Evolutionary conservation across 441 rosid genomes (phyloP), one percentile per base, ranked within the genome.

Genomic region (Metrosideros polymorpha): DNA sequence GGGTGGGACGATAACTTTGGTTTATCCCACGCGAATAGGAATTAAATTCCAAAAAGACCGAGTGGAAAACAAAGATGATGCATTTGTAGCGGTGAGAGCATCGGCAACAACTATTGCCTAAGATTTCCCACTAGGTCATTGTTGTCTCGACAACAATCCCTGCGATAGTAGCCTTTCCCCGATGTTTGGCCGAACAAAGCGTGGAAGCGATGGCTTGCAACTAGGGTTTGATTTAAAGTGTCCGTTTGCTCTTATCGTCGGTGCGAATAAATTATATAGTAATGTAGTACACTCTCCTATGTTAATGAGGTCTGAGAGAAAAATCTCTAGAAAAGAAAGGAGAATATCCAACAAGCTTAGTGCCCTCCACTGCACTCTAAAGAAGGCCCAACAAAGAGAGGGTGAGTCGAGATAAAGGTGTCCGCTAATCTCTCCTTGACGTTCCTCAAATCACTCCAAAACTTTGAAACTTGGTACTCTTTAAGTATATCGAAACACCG

Each of bases 21-120:
- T 61, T 29, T 15, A 1, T 19, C 0, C 0, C 2, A 12, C 6
- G 12, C 24, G 12, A 61, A 8, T 2, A 17, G 39, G 12, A 61
- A 30, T 24, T 3, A 8, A 30, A 32, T 18, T 32, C 32, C 2
- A 7, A 5, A 32, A 63, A 63, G 24, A 17, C 76, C 43, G 32
- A 18, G 17, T 63, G 32, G 43, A 63, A 32, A 32, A 39, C 8
- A 8, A 66, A 66, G n/a, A 35, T 35, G n/a, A 12, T 71, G 79
- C 47, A 4, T n/a, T 25, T 2, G 3, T 22, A 66, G 47, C 76
- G 6, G 35, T 17, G 76, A 12, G 25, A 19, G 25, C 27, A 35
- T 19, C 10, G 27, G 2, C 79, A 19, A 12, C 6, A 35, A 71
- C 47, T 0, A 8, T 39, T 10, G 77, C 45, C 45, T 10, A 12